Conservation (phyloP, 176 grass and related monocot genomes). For the Triticum urartu region DNA sequence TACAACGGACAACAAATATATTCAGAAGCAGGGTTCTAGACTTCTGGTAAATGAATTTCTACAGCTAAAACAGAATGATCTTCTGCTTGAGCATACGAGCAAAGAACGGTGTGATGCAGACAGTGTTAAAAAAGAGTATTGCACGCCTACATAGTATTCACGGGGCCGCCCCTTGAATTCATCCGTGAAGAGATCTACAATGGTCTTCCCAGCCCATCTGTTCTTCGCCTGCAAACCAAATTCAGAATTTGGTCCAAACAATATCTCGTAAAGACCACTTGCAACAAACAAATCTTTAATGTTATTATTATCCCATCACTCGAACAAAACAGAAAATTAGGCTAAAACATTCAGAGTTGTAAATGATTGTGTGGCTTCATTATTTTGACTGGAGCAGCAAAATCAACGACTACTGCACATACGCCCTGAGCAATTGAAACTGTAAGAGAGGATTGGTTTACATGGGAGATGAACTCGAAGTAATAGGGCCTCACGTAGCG, state of each 20-base stretch:
- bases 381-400: neutral
- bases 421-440: neutral
- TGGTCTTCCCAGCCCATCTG: slow-evolving; percentile 86
- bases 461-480: slow-evolving; percentile 96
- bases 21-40: neutral
- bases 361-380: neutral
- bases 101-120: neutral
- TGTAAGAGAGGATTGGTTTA: slow-evolving; percentile 17
- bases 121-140: neutral
- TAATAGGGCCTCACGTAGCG: slow-evolving; percentile 93
- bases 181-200: slow-evolving; percentile 92
- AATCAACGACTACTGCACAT: neutral
- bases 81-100: neutral
- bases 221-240: slow-evolving; percentile 71
- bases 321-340: neutral
- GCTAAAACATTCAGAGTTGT: neutral
- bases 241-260: slow-evolving; percentile 8
- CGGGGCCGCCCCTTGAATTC: slow-evolving; percentile 84
- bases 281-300: neutral
- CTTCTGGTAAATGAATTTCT: neutral
- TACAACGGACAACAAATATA: neutral
- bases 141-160: slow-evolving; percentile 72
- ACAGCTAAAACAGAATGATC: neutral
- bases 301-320: too few relatives aligned
- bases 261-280: neutral